phyloP scores from a whole-genome alignment of 805 yeast genomes.

The Sugiyamaella boreocaroliniensis region DNA sequence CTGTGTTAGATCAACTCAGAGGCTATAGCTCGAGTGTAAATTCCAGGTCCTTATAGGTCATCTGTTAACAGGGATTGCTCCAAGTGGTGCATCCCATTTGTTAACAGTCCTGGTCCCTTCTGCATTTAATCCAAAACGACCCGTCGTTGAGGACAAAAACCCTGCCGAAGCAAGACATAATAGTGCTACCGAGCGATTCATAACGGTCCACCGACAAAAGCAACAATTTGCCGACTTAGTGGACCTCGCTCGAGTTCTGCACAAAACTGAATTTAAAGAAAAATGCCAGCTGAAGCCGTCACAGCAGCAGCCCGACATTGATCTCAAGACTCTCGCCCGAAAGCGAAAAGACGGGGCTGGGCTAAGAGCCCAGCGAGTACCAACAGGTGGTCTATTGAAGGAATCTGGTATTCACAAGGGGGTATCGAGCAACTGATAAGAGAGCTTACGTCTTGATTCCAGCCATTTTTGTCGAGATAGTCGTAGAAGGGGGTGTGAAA shows the following conservation, averaged over 20 bases:
- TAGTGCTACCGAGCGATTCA: background rate
- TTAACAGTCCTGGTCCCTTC: constrained; percentile 6
- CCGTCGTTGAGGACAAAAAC: constrained; percentile 5
- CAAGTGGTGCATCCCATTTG: constrained; percentile 2
- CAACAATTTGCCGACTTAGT: background rate
- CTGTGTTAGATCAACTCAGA: constrained; percentile 31
- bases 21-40: background rate
- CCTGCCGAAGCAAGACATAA: constrained; percentile 7
- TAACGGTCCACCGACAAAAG: background rate
- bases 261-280: constrained; percentile 2
- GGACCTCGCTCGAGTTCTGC: background rate
- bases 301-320: background rate
- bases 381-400: background rate
- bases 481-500: background rate
- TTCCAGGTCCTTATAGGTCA: background rate
- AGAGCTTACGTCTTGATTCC: constrained; percentile 1
- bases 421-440: background rate
- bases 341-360: constrained; percentile 10
- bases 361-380: background rate
- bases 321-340: constrained; percentile 8
- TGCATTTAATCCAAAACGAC: constrained; percentile 11
- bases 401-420: constrained; percentile 1
- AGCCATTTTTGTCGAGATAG: constrained; percentile 2
- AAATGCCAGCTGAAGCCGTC: background rate
- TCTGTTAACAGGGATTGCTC: background rate